phyloP scores from a whole-genome alignment of 73 alveolate genomes.

The Blepharisma japonicum region DNA sequence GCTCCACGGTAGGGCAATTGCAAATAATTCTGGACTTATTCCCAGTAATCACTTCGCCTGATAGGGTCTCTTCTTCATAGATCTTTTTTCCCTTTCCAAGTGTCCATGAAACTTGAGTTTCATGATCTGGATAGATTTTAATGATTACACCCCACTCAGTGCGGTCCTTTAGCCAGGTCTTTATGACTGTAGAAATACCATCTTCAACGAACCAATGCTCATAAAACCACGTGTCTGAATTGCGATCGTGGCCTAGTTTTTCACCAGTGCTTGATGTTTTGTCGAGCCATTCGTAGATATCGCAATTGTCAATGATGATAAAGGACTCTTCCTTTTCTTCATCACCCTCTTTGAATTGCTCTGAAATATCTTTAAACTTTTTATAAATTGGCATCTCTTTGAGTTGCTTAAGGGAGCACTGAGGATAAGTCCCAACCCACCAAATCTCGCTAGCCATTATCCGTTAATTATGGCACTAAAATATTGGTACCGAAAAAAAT shows the following conservation, averaged over 20 bases:
- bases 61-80: background rate
- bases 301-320: constrained; percentile 3
- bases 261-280: background rate
- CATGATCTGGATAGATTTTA: background rate
- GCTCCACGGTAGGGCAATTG: background rate
- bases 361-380: background rate
- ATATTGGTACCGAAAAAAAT: too few species aligned
- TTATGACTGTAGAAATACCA: background rate
- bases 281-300: constrained; percentile 26
- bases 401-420: background rate
- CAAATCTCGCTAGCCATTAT: constrained; percentile 2
- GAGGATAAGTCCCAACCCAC: constrained; percentile 25
- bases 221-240: constrained; percentile 2
- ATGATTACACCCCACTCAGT: constrained; percentile 27
- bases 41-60: background rate
- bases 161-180: background rate
- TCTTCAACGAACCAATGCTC: constrained; percentile 13
- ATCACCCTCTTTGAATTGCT: too few species aligned
- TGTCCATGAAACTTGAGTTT: background rate
- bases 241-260: background rate
- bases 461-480: too few species aligned
- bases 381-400: background rate
- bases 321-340: too few species aligned
- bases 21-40: background rate
- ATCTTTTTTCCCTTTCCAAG: background rate